These are phyloP conservation scores for Lagerstroemia speciosa DNA, from an alignment of 345 rosid genomes.

Conservation along the genomic window DNA sequence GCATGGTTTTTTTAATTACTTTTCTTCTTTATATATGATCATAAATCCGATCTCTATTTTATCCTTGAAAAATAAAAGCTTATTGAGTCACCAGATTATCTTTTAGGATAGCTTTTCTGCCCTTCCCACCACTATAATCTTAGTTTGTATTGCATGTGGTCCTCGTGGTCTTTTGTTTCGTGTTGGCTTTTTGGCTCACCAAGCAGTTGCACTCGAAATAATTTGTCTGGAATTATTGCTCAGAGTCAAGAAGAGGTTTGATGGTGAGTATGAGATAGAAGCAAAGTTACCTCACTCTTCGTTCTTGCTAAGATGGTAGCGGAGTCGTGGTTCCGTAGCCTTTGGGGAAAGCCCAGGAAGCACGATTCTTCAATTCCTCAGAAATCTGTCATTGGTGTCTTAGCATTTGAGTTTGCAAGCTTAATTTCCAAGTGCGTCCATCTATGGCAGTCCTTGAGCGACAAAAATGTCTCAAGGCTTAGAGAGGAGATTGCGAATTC, in stretches of 20 bases:
- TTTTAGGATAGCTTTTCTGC: background rate
- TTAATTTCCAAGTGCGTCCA: constrained; percentile 79
- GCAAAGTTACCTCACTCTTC: background rate
- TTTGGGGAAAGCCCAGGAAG: constrained; percentile 63
- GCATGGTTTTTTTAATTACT: background rate
- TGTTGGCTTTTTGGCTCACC: background rate
- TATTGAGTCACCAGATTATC: background rate
- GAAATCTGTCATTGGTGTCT: constrained; percentile 60
- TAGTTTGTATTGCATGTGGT: too few species aligned
- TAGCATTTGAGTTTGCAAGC: constrained; percentile 85
- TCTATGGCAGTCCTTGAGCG: constrained; percentile 83
- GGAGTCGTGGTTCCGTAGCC: constrained; percentile 81
- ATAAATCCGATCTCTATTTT: background rate
- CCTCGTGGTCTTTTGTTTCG: background rate
- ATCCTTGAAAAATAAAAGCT: background rate
- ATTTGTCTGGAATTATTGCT: background rate
- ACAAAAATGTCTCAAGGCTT: constrained; percentile 64
- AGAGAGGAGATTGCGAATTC: constrained; percentile 61
- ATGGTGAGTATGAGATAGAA: constrained; percentile 6
- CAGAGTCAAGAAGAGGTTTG: constrained; percentile 2
- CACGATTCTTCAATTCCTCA: constrained; percentile 35
- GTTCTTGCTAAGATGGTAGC: constrained; percentile 48
- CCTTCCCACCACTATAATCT: background rate
- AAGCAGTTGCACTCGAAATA: background rate
- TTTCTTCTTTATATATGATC: background rate